Conservation (phyloP, 2,329 filamentous ascomycete species). For the Cryphonectria radicalis region DNA sequence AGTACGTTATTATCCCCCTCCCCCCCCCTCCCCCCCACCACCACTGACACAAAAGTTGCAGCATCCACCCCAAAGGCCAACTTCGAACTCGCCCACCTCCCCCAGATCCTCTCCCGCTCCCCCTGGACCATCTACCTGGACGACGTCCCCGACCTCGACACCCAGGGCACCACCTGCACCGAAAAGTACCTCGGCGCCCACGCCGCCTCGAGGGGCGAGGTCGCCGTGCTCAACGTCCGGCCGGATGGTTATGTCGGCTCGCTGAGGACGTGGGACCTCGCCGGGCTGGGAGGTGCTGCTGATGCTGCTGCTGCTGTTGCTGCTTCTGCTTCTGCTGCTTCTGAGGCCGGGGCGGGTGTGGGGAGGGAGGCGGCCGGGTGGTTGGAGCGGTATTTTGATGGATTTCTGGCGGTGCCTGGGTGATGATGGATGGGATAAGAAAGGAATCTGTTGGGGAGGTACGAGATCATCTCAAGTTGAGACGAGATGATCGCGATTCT, state of each 20-base stretch:
- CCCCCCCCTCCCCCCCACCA: slow-evolving; percentile 18
- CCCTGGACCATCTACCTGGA: slow-evolving; percentile 77
- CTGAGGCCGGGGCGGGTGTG: not conserved
- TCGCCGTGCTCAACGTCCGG: slow-evolving; percentile 69
- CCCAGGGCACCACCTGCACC: slow-evolving; percentile 58
- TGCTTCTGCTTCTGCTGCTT: no score
- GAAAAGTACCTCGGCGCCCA: slow-evolving; percentile 70
- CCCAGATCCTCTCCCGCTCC: slow-evolving; percentile 63
- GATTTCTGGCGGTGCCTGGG: slow-evolving; percentile 56
- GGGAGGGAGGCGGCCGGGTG: slow-evolving; percentile 53
- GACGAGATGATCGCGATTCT: no score
- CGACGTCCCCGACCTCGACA: slow-evolving; percentile 61
- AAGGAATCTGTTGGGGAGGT: not conserved
- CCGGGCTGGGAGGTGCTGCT: slow-evolving; percentile 44
- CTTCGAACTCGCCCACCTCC: slow-evolving; percentile 69
- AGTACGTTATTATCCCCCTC: slow-evolving; percentile 49
- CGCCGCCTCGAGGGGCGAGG: slow-evolving; percentile 49
- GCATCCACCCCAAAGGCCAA: slow-evolving; percentile 64
- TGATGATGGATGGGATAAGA: not conserved
- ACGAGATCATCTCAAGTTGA: no score
- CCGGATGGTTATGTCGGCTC: slow-evolving; percentile 77
- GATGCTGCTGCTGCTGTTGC: not conserved
- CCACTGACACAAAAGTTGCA: slow-evolving; percentile 31
- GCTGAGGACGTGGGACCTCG: slow-evolving; percentile 56
- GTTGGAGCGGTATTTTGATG: slow-evolving; percentile 58